Evolutionary conservation across 169 alveolate genomes (phyloP), one percentile per base, ranked within the genome.

Genomic region (Cryptosporidium sp.): DNA sequence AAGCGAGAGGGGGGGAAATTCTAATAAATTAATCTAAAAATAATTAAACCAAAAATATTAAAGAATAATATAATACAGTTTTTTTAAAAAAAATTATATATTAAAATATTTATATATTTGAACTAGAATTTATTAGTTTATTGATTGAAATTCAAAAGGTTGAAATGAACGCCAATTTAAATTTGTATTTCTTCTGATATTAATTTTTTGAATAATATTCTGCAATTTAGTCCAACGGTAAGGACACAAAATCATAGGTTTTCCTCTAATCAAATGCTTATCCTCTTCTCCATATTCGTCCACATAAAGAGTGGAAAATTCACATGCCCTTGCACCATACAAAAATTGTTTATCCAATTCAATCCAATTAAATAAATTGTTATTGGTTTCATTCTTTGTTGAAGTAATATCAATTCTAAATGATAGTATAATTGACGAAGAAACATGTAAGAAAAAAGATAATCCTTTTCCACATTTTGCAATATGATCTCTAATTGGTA

Each of bases 251-350:
- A 45, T 44, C 39, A 80, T 33, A 44, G 89, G 89, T 51, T 80
- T 80, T 23, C 89, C 89, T 44, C 89, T 58, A 23, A 44, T 18
- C 45, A 80, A 48, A 23, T 61, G 35, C 21, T 48, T 80, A 18
- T 80, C 89, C 29, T 80, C 89, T 7, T 80, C 89, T 12, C 89
- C 89, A 67, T 80, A 80, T 62, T 80, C 89, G 29, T 80, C 89
- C 31, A 80, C 75, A 48, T 80, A 80, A 23, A 80, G 53, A 45
- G 80, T 80, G 0, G 89, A 61, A 39, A 62, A 62, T 37, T 80
- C 73, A 8, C 69, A 80, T 23, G 69, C 89, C 29, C 89, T 65
- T 29, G 45, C 72, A 26, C 68, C 72, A 67, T 37, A 80, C 12
- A 80, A 21, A 12, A 53, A 56, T 7, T 9, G 26, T 39, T 65